These are phyloP conservation scores for Picea sitchensis DNA, from an alignment of 75 land plant genomes.

Conservation along the genomic window DNA sequence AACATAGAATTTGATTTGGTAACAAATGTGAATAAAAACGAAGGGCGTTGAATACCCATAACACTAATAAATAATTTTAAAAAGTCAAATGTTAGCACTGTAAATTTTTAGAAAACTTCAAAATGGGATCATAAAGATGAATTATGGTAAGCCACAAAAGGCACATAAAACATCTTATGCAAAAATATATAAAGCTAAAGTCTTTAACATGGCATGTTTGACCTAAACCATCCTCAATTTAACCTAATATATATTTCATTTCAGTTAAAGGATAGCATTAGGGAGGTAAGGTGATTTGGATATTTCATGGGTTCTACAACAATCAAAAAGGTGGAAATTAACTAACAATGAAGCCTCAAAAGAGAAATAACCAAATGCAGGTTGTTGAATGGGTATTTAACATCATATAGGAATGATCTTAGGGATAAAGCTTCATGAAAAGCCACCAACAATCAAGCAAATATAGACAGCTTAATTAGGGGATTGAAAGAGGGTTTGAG, in stretches of 20 bases:
- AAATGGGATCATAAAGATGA: background rate
- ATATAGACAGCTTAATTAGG: no score
- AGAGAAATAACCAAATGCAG: no score
- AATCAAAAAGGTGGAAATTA: no score
- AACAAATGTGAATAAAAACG: background rate
- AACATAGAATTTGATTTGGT: background rate
- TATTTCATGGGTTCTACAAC: no score
- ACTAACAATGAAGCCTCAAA: no score
- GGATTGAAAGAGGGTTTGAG: no score
- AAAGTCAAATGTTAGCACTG: background rate
- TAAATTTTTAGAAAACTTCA: background rate
- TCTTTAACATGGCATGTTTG: background rate
- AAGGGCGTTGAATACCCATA: background rate
- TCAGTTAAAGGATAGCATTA: background rate
- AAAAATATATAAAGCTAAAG: background rate
- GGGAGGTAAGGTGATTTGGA: background rate
- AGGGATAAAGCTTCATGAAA: no score
- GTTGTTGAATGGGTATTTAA: no score
- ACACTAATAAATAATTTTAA: background rate
- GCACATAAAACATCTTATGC: background rate
- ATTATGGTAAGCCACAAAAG: background rate
- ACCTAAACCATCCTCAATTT: background rate
- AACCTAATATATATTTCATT: background rate
- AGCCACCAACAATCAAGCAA: no score
- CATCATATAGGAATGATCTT: no score